These are phyloP conservation scores for Apiotrichum gracile DNA, from an alignment of 1,284 basidiomycete species.

Conservation along the genomic window DNA sequence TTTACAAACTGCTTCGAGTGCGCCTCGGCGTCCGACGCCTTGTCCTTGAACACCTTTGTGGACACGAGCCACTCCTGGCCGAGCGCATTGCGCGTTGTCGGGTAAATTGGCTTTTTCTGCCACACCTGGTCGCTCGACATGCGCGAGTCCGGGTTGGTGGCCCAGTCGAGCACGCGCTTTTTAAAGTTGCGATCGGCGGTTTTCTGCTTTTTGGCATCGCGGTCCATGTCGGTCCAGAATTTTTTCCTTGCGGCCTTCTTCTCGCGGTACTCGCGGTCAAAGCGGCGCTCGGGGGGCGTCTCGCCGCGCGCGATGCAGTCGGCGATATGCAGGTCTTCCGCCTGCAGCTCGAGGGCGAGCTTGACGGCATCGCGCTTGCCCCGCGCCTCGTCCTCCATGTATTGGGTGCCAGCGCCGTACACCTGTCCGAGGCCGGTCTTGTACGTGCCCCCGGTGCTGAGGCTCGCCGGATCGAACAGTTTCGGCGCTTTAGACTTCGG, in stretches of 20 bases:
- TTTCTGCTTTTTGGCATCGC: background rate
- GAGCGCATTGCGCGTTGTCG: background rate
- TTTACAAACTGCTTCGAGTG: background rate
- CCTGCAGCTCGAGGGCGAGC: slow-evolving; percentile 7
- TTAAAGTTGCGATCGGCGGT: background rate
- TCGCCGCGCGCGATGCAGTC: slow-evolving; percentile 4
- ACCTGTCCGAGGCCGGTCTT: slow-evolving; percentile 3
- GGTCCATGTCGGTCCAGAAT: background rate
- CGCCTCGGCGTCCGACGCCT: background rate
- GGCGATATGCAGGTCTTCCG: slow-evolving; percentile 6
- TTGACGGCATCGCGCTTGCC: background rate
- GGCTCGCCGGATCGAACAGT: background rate
- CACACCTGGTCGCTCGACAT: too few relatives aligned
- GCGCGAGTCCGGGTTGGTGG: too few relatives aligned
- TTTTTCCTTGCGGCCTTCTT: slow-evolving; percentile 8
- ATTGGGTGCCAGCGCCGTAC: background rate
- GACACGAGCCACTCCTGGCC: background rate
- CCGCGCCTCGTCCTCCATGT: slow-evolving; percentile 8
- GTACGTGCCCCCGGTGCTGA: slow-evolving; percentile 16
- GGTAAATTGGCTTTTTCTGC: too few relatives aligned
- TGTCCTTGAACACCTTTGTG: background rate
- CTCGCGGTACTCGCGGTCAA: background rate
- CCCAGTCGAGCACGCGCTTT: too few relatives aligned
- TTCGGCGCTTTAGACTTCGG: background rate
- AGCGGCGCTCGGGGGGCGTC: slow-evolving; percentile 1